These are phyloP conservation scores for Fusarium ambrosium DNA, from an alignment of 2,329 filamentous ascomycete species.

Conservation along the genomic window DNA sequence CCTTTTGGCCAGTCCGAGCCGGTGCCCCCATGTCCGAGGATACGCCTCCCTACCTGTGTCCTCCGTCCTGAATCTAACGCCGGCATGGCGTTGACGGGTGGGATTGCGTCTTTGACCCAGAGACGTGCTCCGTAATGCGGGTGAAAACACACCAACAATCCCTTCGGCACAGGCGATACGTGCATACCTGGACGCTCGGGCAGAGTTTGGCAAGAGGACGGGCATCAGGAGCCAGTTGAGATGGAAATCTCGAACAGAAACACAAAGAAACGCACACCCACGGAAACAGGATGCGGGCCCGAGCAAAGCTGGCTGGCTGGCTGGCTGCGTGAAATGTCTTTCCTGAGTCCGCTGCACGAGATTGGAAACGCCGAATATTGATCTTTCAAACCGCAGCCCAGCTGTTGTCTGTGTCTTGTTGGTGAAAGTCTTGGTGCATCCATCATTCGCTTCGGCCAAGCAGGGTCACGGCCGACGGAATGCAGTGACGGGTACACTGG, in stretches of 20 bases:
- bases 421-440: slow-evolving; percentile 18
- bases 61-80: slow-evolving; percentile 18
- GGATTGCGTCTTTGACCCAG: slow-evolving; percentile 2
- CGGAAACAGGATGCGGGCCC: slow-evolving; percentile 19
- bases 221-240: slow-evolving; percentile 4
- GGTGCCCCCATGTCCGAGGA: slow-evolving; percentile 21
- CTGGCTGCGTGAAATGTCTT: slow-evolving; percentile 37
- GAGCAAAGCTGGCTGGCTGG: slow-evolving; percentile 5
- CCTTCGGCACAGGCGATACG: slow-evolving; percentile 1
- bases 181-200: slow-evolving; percentile 9
- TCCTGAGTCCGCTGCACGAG: slow-evolving; percentile 20
- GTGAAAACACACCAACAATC: slow-evolving; percentile 7
- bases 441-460: slow-evolving; percentile 28
- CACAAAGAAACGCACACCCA: slow-evolving; percentile 20
- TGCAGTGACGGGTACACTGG: slow-evolving; percentile 31
- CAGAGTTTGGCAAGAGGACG: slow-evolving; percentile 14
- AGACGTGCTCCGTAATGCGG: background rate
- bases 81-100: slow-evolving; percentile 19
- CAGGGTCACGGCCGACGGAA: slow-evolving; percentile 35
- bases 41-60: slow-evolving; percentile 8
- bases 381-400: slow-evolving; percentile 20
- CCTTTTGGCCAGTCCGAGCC: slow-evolving; percentile 6
- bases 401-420: slow-evolving; percentile 28
- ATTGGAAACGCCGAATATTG: slow-evolving; percentile 24
- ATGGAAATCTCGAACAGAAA: slow-evolving; percentile 13